These are phyloP conservation scores for Phylloporus rhodoxanthus DNA, from an alignment of 768 basidiomycete genomes.

Conservation along the genomic window DNA sequence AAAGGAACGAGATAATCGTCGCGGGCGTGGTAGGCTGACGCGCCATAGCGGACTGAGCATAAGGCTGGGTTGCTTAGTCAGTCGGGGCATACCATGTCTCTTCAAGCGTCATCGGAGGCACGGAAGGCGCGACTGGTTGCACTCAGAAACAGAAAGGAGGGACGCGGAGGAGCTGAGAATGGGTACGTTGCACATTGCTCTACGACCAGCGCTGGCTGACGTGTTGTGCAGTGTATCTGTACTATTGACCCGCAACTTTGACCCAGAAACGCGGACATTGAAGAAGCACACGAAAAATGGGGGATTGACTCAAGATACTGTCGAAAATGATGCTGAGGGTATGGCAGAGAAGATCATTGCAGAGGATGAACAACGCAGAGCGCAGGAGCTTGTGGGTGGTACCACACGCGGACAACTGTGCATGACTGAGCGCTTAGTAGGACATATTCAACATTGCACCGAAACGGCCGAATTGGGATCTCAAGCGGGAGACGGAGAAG, in stretches of 20 bases:
- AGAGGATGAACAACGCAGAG: conserved; percentile 80
- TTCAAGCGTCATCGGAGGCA: conserved; percentile 72
- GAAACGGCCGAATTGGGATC: conserved; percentile 93
- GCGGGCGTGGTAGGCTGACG: neutral
- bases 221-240: conserved; percentile 37
- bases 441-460: conserved; percentile 97
- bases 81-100: conserved; percentile 43
- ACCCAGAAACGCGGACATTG: conserved; percentile 78
- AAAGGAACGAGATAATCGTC: conserved; percentile 18
- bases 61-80: conserved; percentile 27
- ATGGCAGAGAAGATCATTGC: conserved; percentile 78
- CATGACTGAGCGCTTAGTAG: conserved; percentile 38
- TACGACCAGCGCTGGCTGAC: conserved; percentile 9
- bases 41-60: conserved; percentile 25
- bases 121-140: conserved; percentile 79
- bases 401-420: neutral
- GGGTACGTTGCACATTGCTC: conserved; percentile 33
- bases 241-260: conserved; percentile 78
- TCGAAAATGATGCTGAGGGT: conserved; percentile 80
- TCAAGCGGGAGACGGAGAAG: conserved; percentile 91
- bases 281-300: conserved; percentile 60
- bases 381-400: conserved; percentile 78
- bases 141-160: conserved; percentile 66
- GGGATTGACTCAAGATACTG: conserved; percentile 66
- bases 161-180: conserved; percentile 38